Evolutionary conservation across 208 protist species (phyloP).

Genomic region (Leishmania lainsoni): DNA sequence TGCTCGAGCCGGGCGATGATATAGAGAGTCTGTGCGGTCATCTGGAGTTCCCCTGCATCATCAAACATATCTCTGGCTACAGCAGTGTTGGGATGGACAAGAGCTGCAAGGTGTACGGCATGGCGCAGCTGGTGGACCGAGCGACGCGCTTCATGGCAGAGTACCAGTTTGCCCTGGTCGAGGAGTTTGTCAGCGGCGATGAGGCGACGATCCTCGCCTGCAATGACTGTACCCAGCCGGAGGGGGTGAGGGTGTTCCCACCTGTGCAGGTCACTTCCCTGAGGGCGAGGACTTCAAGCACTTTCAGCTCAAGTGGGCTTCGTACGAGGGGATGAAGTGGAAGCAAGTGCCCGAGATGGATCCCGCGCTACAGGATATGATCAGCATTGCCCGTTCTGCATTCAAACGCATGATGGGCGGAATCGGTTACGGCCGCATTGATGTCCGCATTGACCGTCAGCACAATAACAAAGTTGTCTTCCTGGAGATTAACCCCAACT

Average conservation of each 20-base stretch:
- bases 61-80: conserved; percentile 92
- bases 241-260: conserved; percentile 80
- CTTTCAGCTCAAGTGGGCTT: conserved; percentile 91
- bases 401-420: conserved; percentile 92
- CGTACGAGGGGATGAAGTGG: conserved; percentile 91
- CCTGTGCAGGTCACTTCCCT: conserved; percentile 84
- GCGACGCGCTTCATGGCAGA: conserved; percentile 69
- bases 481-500: conserved; percentile 93
- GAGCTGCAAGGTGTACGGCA: conserved; percentile 78
- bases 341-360: conserved; percentile 56
- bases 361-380: conserved; percentile 66
- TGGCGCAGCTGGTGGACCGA: conserved; percentile 57
- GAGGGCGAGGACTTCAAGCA: conserved; percentile 91
- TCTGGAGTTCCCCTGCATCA: conserved; percentile 79
- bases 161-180: conserved; percentile 84
- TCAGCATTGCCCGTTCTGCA: conserved; percentile 64
- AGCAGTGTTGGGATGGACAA: conserved; percentile 92
- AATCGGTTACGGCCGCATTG: conserved; percentile 86
- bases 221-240: conserved; percentile 63
- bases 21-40: conserved; percentile 40
- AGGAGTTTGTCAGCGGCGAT: conserved; percentile 89
- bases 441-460: conserved; percentile 81
- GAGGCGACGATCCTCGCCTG: conserved; percentile 88
- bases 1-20: conserved; percentile 64
- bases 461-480: conserved; percentile 65